Percentiles rank a stretch among this genome's conserved stretches.
Conservation (phyloP, 1,284 basidiomycete genomes). For the Grifola frondosa region DNA sequence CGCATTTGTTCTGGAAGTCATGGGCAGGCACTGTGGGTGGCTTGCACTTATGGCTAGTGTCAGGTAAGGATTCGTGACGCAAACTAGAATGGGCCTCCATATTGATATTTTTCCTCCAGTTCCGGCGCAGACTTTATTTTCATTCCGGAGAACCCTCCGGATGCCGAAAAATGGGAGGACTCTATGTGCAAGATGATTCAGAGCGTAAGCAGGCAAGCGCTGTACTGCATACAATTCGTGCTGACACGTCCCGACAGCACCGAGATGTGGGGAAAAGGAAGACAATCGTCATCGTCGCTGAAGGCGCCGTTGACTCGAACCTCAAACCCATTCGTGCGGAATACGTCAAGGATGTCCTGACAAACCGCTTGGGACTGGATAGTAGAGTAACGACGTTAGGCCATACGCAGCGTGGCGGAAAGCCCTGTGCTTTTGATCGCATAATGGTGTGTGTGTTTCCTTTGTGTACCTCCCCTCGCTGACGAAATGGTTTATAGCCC, state of each 20-base stretch:
- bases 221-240: not conserved
- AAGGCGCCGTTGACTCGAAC: constrained; percentile 88
- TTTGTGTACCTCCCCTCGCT: constrained; percentile 62
- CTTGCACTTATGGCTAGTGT: constrained; percentile 92
- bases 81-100: not conserved
- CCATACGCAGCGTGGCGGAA: constrained; percentile 94
- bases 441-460: constrained; percentile 64
- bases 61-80: constrained; percentile 48
- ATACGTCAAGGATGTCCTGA: constrained; percentile 87
- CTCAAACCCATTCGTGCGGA: constrained; percentile 90
- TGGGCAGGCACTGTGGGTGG: constrained; percentile 99
- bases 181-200: constrained; percentile 90
- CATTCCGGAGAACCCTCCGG: constrained; percentile 91
- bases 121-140: constrained; percentile 97
- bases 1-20: constrained; percentile 98
- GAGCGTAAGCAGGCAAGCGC: constrained; percentile 46
- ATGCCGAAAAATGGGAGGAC: constrained; percentile 81
- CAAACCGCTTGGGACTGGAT: constrained; percentile 87
- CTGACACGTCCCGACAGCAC: constrained; percentile 53
- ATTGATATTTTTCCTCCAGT: constrained; percentile 37
- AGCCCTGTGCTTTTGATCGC: constrained; percentile 90
- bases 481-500: constrained; percentile 67
- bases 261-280: constrained; percentile 93
- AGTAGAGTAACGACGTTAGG: constrained; percentile 98
- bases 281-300: constrained; percentile 97